Percentiles rank a stretch among this genome's conserved stretches.
Conservation (phyloP, 805 yeast species). For the Wickerhamomyces chambardii region DNA sequence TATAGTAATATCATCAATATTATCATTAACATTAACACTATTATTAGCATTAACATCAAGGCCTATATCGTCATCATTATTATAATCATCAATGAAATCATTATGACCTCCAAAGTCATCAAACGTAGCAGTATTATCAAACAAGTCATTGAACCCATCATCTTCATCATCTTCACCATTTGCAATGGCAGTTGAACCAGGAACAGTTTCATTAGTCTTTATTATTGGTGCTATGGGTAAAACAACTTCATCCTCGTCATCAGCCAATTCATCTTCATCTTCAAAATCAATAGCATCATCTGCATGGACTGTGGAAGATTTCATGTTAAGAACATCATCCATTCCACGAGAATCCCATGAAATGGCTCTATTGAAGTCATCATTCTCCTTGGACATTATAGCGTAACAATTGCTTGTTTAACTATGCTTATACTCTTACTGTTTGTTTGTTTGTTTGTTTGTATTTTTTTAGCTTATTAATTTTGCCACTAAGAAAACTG, state of each 20-base stretch:
- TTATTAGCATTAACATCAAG: slow-evolving; percentile 8
- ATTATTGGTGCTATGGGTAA: no score
- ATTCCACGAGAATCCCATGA: slow-evolving; percentile 23
- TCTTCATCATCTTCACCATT: slow-evolving; percentile 22
- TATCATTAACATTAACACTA: slow-evolving; percentile 1
- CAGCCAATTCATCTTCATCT: slow-evolving; percentile 92
- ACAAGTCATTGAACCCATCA: slow-evolving; percentile 14
- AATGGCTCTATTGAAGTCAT: slow-evolving; percentile 27
- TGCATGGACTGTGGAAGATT: slow-evolving; percentile 48
- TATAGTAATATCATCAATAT: neutral
- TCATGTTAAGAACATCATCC: neutral
- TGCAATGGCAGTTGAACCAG: no score
- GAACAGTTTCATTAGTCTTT: no score
- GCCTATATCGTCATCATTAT: slow-evolving; percentile 9
- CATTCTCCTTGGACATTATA: slow-evolving; percentile 24
- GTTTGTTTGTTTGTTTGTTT: no score
- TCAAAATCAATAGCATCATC: slow-evolving; percentile 92
- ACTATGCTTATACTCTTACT: no score
- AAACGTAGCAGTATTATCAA: no score
- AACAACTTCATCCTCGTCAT: slow-evolving; percentile 53
- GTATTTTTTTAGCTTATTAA: no score
- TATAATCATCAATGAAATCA: slow-evolving; percentile 7
- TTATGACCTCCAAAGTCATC: slow-evolving; percentile 19
- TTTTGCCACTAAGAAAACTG: no score
- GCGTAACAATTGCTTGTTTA: no score